phyloP scores from a whole-genome alignment of 768 basidiomycete genomes.

The Psilocybe cyanescens region DNA sequence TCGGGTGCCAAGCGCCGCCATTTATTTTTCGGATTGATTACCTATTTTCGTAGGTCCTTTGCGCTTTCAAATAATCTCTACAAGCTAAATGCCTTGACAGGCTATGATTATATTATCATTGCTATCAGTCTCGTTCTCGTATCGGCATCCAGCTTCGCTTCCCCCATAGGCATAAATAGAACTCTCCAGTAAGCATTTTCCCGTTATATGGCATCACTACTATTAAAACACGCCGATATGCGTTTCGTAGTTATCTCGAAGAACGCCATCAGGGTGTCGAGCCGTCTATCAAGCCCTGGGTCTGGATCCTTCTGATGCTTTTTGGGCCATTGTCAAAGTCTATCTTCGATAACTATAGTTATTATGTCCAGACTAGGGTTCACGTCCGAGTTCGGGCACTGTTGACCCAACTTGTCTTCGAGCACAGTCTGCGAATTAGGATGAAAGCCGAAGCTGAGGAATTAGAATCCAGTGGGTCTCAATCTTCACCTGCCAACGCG shows the following conservation, averaged over 20 bases:
- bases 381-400: constrained; percentile 42
- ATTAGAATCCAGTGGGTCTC: neutral
- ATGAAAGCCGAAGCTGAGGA: constrained; percentile 48
- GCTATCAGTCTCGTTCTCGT: constrained; percentile 28
- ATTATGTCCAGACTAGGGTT: constrained; percentile 49
- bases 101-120: constrained; percentile 33
- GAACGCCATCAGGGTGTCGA: constrained; percentile 38
- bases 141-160: constrained; percentile 32
- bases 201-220: no score
- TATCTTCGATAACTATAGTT: constrained; percentile 58
- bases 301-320: constrained; percentile 64
- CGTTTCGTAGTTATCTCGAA: constrained; percentile 57
- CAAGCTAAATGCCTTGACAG: constrained; percentile 8
- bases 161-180: constrained; percentile 46
- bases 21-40: constrained; percentile 50
- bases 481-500: neutral
- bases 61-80: neutral
- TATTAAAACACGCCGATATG: neutral
- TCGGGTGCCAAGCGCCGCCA: constrained; percentile 39
- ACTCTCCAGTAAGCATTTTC: constrained; percentile 35
- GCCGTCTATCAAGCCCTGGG: constrained; percentile 44
- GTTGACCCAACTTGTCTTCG: constrained; percentile 45
- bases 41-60: constrained; percentile 32
- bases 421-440: constrained; percentile 60
- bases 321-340: constrained; percentile 49